Evolutionary conservation across 2,329 filamentous ascomycete genomes (phyloP), one percentile per base, ranked within the genome.

Genomic region (Trichoderma citrinoviride): DNA sequence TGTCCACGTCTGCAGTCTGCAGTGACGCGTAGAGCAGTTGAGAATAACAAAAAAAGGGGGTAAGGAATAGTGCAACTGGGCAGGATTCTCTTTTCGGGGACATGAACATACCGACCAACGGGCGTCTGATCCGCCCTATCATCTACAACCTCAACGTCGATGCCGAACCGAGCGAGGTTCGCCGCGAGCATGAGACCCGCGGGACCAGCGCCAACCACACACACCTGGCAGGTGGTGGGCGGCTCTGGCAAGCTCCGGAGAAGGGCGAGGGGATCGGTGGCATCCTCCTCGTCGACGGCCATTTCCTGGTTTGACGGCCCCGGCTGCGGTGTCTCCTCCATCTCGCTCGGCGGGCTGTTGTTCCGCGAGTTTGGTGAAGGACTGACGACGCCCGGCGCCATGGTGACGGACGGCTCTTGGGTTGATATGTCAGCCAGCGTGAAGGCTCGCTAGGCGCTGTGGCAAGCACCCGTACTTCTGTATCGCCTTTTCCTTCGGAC

Each of bases 61-160:
- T 44, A 57, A 46, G 46, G 33, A 27, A 21, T 19, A 33, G n/a
- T 14, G 33, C 33, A 37, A 14, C 12, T 3, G 3, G 15, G n/a
- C 15, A 44, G 49, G 43, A 61, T 23, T 43, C 21, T 8, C 23
- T n/a, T 33, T 25, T 52, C 17, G 27, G 49, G 49, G 8, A 15
- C 7, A 19, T 46, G 8, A 4, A 40, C 69, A 72, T 77, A 80
- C 78, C 78, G 77, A 72, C 89, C 89, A 8, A 87, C 88, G 6
- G 85, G 81, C 1, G 90, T 93, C 71, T 86, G 86, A 70, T 90
- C 85, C 40, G 84, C 79, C 68, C 79, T 74, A 71, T 81, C 81
- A 70, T 82, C 80, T n/a, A 82, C 72, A 40, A 81, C 77, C n/a
- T 79, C 76, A 4, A 78, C 72, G 17, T 74, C 72, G 60, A 81